These are phyloP conservation scores for Mortierella sp. DNA, from an alignment of 371 early-diverging fungal species.

Conservation along the genomic window DNA sequence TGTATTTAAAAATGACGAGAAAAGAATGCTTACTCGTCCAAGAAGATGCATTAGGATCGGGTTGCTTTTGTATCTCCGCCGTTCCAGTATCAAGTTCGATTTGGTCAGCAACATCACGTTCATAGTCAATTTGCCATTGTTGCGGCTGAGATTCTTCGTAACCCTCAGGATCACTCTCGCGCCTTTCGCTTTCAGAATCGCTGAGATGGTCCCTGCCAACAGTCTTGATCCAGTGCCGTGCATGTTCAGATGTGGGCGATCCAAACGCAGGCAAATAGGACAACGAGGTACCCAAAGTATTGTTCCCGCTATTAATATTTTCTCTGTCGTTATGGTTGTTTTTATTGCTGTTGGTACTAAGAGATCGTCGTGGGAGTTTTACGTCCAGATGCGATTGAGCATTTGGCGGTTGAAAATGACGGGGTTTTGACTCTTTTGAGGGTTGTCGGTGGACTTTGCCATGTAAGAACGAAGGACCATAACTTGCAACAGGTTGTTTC, in stretches of 20 bases:
- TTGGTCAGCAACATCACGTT: conserved; percentile 33
- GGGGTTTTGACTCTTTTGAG: conserved; percentile 16
- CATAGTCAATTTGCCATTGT: conserved; percentile 53
- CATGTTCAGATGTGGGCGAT: conserved; percentile 45
- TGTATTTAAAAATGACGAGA: not conserved
- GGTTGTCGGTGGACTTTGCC: conserved; percentile 14
- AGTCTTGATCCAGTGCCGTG: conserved; percentile 29
- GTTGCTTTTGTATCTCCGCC: not conserved
- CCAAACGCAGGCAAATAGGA: conserved; percentile 49
- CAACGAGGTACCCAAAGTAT: conserved; percentile 1
- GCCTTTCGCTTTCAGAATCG: conserved; percentile 41
- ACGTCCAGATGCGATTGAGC: not conserved
- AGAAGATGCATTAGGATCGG: not conserved
- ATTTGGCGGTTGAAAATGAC: conserved; percentile 10
- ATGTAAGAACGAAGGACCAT: conserved; percentile 28
- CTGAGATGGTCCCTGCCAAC: conserved; percentile 34
- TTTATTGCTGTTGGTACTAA: not conserved
- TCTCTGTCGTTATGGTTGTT: not conserved
- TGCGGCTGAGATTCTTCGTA: conserved; percentile 37
- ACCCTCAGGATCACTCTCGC: conserved; percentile 29
- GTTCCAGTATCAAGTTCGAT: conserved; percentile 32
- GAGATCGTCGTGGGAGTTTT: not conserved
- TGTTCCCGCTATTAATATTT: not conserved
- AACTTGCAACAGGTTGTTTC: conserved; percentile 38
- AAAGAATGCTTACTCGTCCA: conserved; percentile 13